Conservation (phyloP, 2,329 filamentous ascomycete genomes). For the Aspergillus eucalypticola region DNA sequence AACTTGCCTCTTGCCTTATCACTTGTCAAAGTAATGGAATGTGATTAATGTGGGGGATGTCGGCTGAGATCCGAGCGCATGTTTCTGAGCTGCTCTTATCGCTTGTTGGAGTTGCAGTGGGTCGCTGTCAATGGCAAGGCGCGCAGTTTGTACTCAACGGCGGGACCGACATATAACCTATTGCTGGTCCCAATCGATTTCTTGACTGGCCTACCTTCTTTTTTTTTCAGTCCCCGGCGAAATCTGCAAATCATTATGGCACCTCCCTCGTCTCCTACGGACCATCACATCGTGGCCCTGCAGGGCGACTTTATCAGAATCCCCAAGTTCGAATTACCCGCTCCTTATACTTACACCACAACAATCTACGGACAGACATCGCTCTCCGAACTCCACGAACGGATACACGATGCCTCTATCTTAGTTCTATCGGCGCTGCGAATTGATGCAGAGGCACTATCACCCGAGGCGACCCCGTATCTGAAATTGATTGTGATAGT, state of each 20-base stretch:
- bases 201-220: background rate
- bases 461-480: constrained; percentile 46
- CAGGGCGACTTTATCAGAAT: constrained; percentile 47
- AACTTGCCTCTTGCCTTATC: too few species aligned
- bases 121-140: constrained; percentile 8
- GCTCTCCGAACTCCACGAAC: constrained; percentile 39
- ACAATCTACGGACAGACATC: constrained; percentile 38
- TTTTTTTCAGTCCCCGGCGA: background rate
- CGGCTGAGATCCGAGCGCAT: background rate
- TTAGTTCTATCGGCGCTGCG: constrained; percentile 42
- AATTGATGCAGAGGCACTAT: constrained; percentile 39
- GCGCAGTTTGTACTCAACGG: background rate
- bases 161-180: background rate
- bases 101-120: background rate
- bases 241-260: constrained; percentile 7
- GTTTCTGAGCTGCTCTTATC: background rate
- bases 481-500: constrained; percentile 49
- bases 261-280: constrained; percentile 28
- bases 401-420: constrained; percentile 51
- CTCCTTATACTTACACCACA: constrained; percentile 39
- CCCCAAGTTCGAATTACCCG: constrained; percentile 45
- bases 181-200: too few species aligned
- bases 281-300: constrained; percentile 51
- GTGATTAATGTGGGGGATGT: background rate
- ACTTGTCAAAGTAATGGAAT: background rate